Evolutionary conservation across 345 rosid genomes (phyloP).

Genomic region (Hibiscus syriacus): DNA sequence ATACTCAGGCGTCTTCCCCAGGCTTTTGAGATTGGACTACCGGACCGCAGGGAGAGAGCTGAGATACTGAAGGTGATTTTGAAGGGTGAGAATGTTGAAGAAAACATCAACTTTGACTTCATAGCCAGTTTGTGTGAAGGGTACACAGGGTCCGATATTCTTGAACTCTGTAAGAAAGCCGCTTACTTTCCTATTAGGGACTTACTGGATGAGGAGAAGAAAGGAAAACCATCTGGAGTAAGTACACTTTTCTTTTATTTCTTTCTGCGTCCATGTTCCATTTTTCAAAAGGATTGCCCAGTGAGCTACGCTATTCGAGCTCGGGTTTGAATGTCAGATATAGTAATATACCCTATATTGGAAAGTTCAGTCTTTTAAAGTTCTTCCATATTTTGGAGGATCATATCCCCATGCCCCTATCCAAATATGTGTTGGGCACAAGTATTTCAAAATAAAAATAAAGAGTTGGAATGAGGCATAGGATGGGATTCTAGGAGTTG

Average conservation of each 20-base stretch:
- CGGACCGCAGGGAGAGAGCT: conserved; percentile 65
- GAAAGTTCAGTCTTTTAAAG: no score
- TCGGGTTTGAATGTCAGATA: background rate
- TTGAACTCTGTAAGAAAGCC: conserved; percentile 93
- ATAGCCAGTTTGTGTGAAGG: conserved; percentile 73
- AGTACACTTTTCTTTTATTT: conserved; percentile 20
- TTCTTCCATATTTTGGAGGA: no score
- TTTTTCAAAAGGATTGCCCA: background rate
- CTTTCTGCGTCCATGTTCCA: background rate
- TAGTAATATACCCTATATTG: no score
- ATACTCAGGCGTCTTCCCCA: conserved; percentile 92
- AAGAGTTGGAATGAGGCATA: background rate
- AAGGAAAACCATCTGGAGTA: conserved; percentile 54
- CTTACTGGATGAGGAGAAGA: conserved; percentile 68
- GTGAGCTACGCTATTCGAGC: background rate
- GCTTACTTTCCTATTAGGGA: conserved; percentile 90
- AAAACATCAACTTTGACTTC: conserved; percentile 50
- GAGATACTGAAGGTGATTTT: conserved; percentile 76
- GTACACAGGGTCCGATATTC: conserved; percentile 87
- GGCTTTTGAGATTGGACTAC: conserved; percentile 93
- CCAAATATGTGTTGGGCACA: no score
- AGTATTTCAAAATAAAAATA: no score
- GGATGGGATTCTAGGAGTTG: no score
- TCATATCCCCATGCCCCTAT: no score
- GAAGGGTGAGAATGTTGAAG: conserved; percentile 74